Percentiles rank a stretch among this genome's conserved stretches.
Conservation (phyloP, 1,139 yeast genomes). For the Candida sanyaensis region DNA sequence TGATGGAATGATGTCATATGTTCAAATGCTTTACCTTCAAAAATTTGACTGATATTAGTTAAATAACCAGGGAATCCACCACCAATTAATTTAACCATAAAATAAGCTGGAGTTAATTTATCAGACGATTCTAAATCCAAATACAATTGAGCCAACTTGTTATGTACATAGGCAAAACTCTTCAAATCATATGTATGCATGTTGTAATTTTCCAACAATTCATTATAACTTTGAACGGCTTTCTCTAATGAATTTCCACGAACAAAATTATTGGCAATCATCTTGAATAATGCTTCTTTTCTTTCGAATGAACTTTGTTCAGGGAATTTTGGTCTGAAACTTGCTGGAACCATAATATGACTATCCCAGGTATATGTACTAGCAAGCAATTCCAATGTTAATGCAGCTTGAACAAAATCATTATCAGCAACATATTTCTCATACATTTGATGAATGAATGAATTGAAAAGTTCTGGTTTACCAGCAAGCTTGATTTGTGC, state of each 20-base stretch:
- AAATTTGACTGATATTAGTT: slow-evolving; percentile 75
- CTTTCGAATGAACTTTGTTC: slow-evolving; percentile 80
- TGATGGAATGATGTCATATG: slow-evolving; percentile 84
- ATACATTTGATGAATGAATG: slow-evolving; percentile 75
- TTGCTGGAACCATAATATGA: slow-evolving; percentile 54
- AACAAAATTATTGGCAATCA: slow-evolving; percentile 71
- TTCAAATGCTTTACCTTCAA: slow-evolving; percentile 87
- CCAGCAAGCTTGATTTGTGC: slow-evolving; percentile 78
- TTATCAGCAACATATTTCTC: slow-evolving; percentile 61
- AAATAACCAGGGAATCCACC: slow-evolving; percentile 80
- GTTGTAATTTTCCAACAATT: slow-evolving; percentile 74
- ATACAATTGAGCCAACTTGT: slow-evolving; percentile 68
- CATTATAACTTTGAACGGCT: slow-evolving; percentile 77
- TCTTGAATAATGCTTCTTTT: slow-evolving; percentile 69
- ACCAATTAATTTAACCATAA: slow-evolving; percentile 80
- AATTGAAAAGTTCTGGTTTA: slow-evolving; percentile 77
- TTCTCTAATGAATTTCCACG: slow-evolving; percentile 76
- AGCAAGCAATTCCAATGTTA: slow-evolving; percentile 76
- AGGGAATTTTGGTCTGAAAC: slow-evolving; percentile 72
- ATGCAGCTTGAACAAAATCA: slow-evolving; percentile 80
- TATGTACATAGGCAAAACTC: slow-evolving; percentile 75
- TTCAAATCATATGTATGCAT: slow-evolving; percentile 72
- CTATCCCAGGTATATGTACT: slow-evolving; percentile 79
- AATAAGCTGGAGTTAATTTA: slow-evolving; percentile 74
- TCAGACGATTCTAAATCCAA: slow-evolving; percentile 69